phyloP scores from a whole-genome alignment of 768 basidiomycete species.

The Xerocomus spinulosus region DNA sequence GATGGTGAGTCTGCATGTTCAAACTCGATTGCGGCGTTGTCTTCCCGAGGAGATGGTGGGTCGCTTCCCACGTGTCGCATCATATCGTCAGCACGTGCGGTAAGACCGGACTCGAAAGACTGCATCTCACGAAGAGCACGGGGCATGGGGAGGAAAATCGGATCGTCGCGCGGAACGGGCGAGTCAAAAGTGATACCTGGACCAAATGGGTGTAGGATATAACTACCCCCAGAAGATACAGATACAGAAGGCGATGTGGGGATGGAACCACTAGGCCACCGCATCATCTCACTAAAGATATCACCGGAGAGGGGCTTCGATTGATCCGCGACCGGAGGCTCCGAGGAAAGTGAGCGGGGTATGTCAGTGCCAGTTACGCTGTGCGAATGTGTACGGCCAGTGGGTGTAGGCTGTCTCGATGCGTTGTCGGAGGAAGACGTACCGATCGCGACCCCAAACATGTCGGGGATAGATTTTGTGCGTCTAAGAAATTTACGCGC shows the following conservation, averaged over 20 bases:
- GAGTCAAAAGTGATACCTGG: constrained; percentile 57
- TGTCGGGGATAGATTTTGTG: constrained; percentile 70
- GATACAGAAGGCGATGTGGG: constrained; percentile 34
- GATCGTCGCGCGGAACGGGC: constrained; percentile 43
- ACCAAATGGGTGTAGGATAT: constrained; percentile 59
- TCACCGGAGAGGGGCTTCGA: constrained; percentile 38
- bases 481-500: constrained; percentile 59
- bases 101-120: constrained; percentile 79
- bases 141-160: constrained; percentile 42
- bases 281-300: constrained; percentile 63
- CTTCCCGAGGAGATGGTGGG: constrained; percentile 6
- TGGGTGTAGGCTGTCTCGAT: constrained; percentile 28
- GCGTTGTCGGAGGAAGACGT: constrained; percentile 30
- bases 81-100: constrained; percentile 54
- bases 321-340: constrained; percentile 22
- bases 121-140: constrained; percentile 78
- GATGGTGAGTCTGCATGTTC: constrained; percentile 9
- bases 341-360: constrained; percentile 36
- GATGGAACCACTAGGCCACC: constrained; percentile 41
- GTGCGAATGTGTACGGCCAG: constrained; percentile 68
- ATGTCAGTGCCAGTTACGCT: constrained; percentile 73
- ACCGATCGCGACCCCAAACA: constrained; percentile 27
- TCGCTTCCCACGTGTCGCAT: constrained; percentile 16
- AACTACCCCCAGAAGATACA: constrained; percentile 18
- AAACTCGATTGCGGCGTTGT: neutral